Base-by-base conservation (phyloP, 2,329 filamentous ascomycete species). In the Fusarium marasasianum region DNA sequence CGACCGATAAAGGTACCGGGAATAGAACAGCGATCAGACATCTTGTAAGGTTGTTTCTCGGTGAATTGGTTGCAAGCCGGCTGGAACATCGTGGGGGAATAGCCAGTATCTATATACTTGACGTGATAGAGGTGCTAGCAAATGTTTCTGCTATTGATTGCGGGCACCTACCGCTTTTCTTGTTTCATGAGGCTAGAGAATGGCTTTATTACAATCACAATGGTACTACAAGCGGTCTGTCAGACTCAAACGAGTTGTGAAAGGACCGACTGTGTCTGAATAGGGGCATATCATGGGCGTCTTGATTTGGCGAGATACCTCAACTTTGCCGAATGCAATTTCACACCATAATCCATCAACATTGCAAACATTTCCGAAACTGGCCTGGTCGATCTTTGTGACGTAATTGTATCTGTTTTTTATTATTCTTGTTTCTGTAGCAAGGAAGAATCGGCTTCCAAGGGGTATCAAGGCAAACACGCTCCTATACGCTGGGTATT, bases 401-500 rank as follows among this genome's bases (percentile, higher is more conserved):
- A 38, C 43, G 53, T 33, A 40, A 24, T 22, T 18, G 7, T 37
- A 17, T 47, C n/a, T 22, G 12, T 41, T 24, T 41, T 50, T 17
- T 20, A 41, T 37, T 37, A 53, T 37, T 37, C 43, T 35, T 8
- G 1, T 26, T 38, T 17, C 20, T 18, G 56, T 56, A 58, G 56
- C 24, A 51, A 64, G 62, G 54, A 69, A 57, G 24, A 54, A 31
- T 56, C 22, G 10, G 64, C 69, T 63, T 58, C 51, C 47, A 54
- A 51, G 48, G 72, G 73, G 75, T 77, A 77, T 77, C 75, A 70
- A 70, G 72, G 41, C 45, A 67, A 50, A 59, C 60, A 70, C 59
- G 35, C 50, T 43, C 9, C 63, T 58, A 29, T 10, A 48, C 18
- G 26, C 17, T 54, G 24, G 17, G 41, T 22, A 44, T 33, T 47